Evolutionary conservation across 2,329 filamentous ascomycete genomes (phyloP), one percentile per base, ranked within the genome.

Genomic region (Furcasterigmium sp.): DNA sequence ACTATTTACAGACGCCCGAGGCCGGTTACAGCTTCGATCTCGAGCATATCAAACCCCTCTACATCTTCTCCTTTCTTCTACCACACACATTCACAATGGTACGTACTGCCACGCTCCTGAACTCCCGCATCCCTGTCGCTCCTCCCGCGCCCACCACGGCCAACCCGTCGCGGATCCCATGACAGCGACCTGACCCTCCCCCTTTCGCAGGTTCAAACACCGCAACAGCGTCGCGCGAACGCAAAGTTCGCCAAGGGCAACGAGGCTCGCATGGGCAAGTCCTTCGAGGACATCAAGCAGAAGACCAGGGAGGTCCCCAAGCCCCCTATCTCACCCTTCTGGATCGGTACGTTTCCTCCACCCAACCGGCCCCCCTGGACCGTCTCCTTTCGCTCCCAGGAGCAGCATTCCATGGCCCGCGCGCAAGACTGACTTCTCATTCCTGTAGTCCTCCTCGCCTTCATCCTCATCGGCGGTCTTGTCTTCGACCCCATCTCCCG

Each of bases 211-310:
- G 85, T 82, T 55, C 87, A 91, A 83, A 93, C 87, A 53, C 87
- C 84, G 54, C 79, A 88, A 65, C 88, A 93, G 73, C 84, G 87
- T 63, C 81, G 81, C 59, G 82, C 84, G 50, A 93, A 93, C 71
- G 79, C 79, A 59, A 85, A 85, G 67, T 94, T 88, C 67, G 82
- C 76, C 53, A 84, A 84, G 62, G 75, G 78, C 42, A 82, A 91
- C 62, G 81, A 85, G 60, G 70, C 73, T 47, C 85, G 83, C 60
- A 85, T 85, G 64, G 87, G 87, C 67, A 89, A 87, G 70, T 75
- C 81, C n/a, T 75, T 80, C 45, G 69, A 69, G 19, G 75, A 81
- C 50, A 62, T 83, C 54, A 83, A 83, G 74, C 79, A 80, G 68
- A 68, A 68, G 49, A 56, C 53, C 54, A 78, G 82, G 70, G 72